Base-by-base conservation (phyloP, 257 asterid genomes). In the Coffea canephora region DNA sequence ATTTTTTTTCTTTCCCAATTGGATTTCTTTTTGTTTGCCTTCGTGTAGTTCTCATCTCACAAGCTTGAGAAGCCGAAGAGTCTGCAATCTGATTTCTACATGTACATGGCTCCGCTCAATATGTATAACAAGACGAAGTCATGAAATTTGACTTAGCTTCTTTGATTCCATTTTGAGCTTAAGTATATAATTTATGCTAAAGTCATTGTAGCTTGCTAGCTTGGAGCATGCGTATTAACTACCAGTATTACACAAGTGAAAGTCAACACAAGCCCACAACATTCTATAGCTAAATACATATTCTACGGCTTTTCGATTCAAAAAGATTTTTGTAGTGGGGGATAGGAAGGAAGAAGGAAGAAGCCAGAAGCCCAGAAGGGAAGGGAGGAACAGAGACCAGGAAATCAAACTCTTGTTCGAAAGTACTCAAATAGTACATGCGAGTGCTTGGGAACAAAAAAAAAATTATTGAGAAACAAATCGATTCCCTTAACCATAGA, bases 121-220 rank as follows among this genome's bases (percentile, higher is more conserved):
- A 11, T 77, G 74, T 13, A 83, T 7, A 81, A 84, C 80, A 83
- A 83, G 80, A 71, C 55, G 71, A 31, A 21, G 8, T 21, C 66
- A 1, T 59, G 8, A 68, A 50, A 34, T 46, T 80, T 83, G 72
- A 77, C 65, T 50, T 52, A 8, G 61, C 61, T 31, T 73, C 27
- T 50, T 50, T 50, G 5, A 39, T 27, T 50, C 21, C 25, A 43
- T 21, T 41, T 48, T 45, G 48, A 7, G 31, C 50, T 45, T 4
- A 46, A 21, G 25, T 11, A 71, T 43, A 16, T 70, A 1, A 27
- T 10, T 31, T 57, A 45, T 71, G 75, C 75, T 23, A 45, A 3
- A 2, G 6, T 48, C 1, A 0, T 48, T 48, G 8, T 70, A 70
- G 74, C 74, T 19, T 43, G 74, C 57, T 43, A 1, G 43, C 18